Base-by-base conservation (phyloP, 768 basidiomycete species). In the Kwoniella europaea region DNA sequence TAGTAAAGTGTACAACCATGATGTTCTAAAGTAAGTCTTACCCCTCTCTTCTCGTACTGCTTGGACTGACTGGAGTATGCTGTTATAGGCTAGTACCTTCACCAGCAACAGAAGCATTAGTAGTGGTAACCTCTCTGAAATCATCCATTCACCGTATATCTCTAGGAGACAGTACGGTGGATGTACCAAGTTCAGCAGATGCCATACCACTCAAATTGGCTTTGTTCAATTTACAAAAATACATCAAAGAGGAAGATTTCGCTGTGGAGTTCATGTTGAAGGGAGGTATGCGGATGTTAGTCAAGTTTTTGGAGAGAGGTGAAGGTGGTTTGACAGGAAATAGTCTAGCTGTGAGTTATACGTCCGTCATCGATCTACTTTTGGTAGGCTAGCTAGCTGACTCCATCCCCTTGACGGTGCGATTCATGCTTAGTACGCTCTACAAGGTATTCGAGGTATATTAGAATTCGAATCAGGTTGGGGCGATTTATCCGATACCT, bases 161-260 rank as follows among this genome's bases (percentile, higher is more conserved):
- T 27, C 66, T 66, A 10, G 50, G 55, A 29, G 74, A 77, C 35
- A 65, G 71, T 24, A 65, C 68, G 1, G 29, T 75, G 52, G 65
- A 70, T 27, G 41, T 70, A 60, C 70, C 61, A 52, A 68, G 52
- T 24, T 68, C 71, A 4, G 42, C 54, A 15, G 71, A 72, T 61
- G 69, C 61, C 29, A 72, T 77, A 20, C 76, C 81, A 0, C 71
- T 82, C 64, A 83, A 83, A 70, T 68, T 83, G 57, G 73, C 79
- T 2, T 70, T 83, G 35, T 83, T 83, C 75, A 80, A 80, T 41
- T 63, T 83, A 35, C 73, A 77, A 56, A 79, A 79, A 61, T 79
- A 80, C 44, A 74, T 83, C 68, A 76, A 78, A 53, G 81, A 82
- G 56, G 76, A 76, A 52, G 79, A 80, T 22, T 83, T 83, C 60